phyloP scores from a whole-genome alignment of 73 alveolate genomes.

The Halteria grandinella region DNA sequence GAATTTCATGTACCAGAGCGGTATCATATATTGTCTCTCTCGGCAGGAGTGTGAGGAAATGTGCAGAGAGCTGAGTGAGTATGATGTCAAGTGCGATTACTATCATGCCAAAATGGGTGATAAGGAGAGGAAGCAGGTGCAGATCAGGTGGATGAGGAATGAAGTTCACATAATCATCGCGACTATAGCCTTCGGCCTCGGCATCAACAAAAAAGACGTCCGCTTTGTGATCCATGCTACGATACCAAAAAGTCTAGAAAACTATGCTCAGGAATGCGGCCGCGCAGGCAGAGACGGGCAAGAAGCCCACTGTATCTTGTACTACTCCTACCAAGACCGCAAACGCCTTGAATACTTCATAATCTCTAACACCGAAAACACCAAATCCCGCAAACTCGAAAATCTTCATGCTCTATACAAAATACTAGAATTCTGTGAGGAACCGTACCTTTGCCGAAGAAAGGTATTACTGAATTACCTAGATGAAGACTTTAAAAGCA shows the following conservation, averaged over 20 bases:
- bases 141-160: constrained; percentile 92
- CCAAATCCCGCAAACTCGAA: constrained; percentile 53
- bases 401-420: constrained; percentile 64
- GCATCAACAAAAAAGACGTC: constrained; percentile 98
- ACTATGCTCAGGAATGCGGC: constrained; percentile 94
- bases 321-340: constrained; percentile 85
- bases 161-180: constrained; percentile 97
- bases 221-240: constrained; percentile 98
- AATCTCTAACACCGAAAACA: constrained; percentile 17
- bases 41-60: constrained; percentile 93
- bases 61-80: constrained; percentile 76
- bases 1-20: constrained; percentile 73
- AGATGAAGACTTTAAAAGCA: constrained; percentile 82
- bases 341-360: constrained; percentile 81
- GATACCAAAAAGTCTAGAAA: constrained; percentile 94
- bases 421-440: constrained; percentile 81
- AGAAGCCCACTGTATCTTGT: constrained; percentile 89
- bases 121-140: constrained; percentile 78
- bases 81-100: constrained; percentile 82
- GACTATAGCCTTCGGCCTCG: constrained; percentile 99
- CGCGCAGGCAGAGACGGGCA: constrained; percentile 97
- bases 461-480: constrained; percentile 68
- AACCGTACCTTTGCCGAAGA: constrained; percentile 82
- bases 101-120: constrained; percentile 95
- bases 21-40: constrained; percentile 95